Evolutionary conservation across 306 rosid genomes (phyloP).

Genomic region (Vigna unguiculata): DNA sequence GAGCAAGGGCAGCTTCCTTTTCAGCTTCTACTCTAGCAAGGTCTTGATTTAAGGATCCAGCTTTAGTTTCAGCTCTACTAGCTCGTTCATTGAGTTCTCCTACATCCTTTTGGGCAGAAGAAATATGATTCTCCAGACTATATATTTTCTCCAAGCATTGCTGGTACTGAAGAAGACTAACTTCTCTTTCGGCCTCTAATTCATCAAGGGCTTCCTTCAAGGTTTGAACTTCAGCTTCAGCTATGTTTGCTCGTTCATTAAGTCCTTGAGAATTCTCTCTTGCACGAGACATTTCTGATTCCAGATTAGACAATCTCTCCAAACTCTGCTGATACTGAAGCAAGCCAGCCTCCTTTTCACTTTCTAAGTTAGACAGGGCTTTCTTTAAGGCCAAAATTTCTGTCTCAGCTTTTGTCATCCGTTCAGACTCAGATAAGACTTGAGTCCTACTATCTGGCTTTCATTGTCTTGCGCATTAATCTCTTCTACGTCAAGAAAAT

Average conservation of each 20-base stretch:
- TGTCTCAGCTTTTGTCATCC: conserved; percentile 74
- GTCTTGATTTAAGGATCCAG: conserved; percentile 64
- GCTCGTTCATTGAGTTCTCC: conserved; percentile 74
- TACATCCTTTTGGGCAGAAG: conserved; percentile 63
- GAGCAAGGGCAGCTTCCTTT: conserved; percentile 73
- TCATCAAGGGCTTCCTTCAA: conserved; percentile 68
- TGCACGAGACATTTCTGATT: conserved; percentile 78
- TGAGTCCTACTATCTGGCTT: conserved; percentile 50
- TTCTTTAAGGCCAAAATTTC: conserved; percentile 78
- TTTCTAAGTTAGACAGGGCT: conserved; percentile 73
- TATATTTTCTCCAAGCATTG: conserved; percentile 70
- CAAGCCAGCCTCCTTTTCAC: conserved; percentile 89
- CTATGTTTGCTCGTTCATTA: conserved; percentile 72
- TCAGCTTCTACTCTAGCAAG: conserved; percentile 66
- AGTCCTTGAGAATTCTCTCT: conserved; percentile 70
- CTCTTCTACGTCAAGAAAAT: conserved; percentile 61
- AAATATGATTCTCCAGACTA: conserved; percentile 63
- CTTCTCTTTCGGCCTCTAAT: conserved; percentile 75
- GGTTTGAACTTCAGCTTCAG: conserved; percentile 84
- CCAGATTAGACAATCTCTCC: conserved; percentile 80
- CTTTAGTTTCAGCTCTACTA: conserved; percentile 70
- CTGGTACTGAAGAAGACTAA: conserved; percentile 75
- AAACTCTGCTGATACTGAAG: conserved; percentile 77
- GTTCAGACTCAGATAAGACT: conserved; percentile 60
- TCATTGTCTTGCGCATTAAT: conserved; percentile 48